A percentile compares a stretch with the other conserved stretches of the same genome.
phyloP scores from a whole-genome alignment of 1,284 basidiomycete genomes.

The Cryptococcus sp. region DNA sequence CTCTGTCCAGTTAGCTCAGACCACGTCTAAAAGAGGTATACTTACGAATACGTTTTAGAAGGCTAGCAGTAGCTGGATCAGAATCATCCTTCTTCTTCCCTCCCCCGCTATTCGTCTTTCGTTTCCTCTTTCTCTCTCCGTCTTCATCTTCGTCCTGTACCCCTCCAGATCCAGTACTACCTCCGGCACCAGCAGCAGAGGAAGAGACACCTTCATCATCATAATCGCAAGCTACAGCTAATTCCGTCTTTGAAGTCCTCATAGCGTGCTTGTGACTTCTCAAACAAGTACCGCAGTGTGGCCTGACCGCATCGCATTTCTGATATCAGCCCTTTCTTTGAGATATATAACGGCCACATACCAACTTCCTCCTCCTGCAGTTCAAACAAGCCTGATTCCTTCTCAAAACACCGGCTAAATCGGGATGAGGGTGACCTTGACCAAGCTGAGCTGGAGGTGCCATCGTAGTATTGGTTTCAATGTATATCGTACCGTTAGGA shows the following conservation, averaged over 20 bases:
- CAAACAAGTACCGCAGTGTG: constrained; percentile 45
- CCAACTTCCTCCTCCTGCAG: constrained; percentile 32
- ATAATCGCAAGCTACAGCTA: constrained; percentile 40
- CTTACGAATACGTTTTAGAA: constrained; percentile 37
- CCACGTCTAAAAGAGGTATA: not conserved
- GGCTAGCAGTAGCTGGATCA: constrained; percentile 3
- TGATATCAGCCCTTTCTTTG: constrained; percentile 5
- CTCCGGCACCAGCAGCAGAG: not conserved
- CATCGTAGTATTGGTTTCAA: not conserved
- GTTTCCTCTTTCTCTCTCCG: constrained; percentile 24
- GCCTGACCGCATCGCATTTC: constrained; percentile 46
- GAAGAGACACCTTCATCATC: constrained; percentile 23
- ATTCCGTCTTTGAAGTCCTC: constrained; percentile 33
- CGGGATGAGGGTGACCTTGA: constrained; percentile 1
- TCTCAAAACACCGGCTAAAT: constrained; percentile 30
- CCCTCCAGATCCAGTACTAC: not conserved
- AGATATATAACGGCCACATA: constrained; percentile 7
- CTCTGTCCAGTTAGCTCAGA: constrained; percentile 10
- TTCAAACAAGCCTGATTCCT: constrained; percentile 37
- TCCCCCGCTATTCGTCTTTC: constrained; percentile 23
- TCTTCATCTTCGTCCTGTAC: constrained; percentile 11
- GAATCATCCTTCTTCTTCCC: constrained; percentile 24
- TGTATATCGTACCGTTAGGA: not conserved
- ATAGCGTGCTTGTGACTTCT: constrained; percentile 40
- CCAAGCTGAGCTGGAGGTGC: not conserved